Base-by-base conservation (phyloP, 192 early-diverging fungal genomes). In the Backusella morwellensis region DNA sequence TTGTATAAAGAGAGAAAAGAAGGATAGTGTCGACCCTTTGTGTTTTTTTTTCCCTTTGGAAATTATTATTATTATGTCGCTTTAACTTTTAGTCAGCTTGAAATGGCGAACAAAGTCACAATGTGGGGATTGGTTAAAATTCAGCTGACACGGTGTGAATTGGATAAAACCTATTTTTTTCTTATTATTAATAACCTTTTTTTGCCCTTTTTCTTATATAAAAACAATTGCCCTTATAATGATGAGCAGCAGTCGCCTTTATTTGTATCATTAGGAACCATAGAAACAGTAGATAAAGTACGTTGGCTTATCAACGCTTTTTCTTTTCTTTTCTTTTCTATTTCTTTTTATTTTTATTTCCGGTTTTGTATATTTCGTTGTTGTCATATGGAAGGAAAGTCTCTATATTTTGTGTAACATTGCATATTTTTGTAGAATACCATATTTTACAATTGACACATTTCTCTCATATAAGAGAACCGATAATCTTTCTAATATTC, bases 21-120 rank as follows among this genome's bases (percentile, higher is more conserved):
- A 63, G 56, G 54, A 21, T 17, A 44, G 19, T 23, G 56, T 63
- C 2, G 56, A 29, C 21, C 23, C 52, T 56, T 17, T 56, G 42
- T 40, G 38, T 21, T 56, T 21, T 56, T 54, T 21, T 21, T 56
- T 56, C 4, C n/a, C 7, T 54, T 54, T 56, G 21, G 21, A 26
- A 59, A 26, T 59, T 63, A 63, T 63, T 29, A 63, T 63, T 29
- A 63, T 63, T 63, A 63, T 63, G 56, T 63, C 2, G 56, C 23
- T 63, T 63, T 63, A 29, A 9, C 23, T 63, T 63, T 63, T 63
- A 63, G 56, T 63, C 56, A 63, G 56, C 56, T 63, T 63, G 56
- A 63, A 63, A 63, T 63, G n/a, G 56, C 56, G 56, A 63, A 63
- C 56, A 63, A 26, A 63, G 56, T 63, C 56, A 63, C 56, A 63